phyloP scores from a whole-genome alignment of 2,329 filamentous ascomycete genomes.

The Colletotrichum musicola region DNA sequence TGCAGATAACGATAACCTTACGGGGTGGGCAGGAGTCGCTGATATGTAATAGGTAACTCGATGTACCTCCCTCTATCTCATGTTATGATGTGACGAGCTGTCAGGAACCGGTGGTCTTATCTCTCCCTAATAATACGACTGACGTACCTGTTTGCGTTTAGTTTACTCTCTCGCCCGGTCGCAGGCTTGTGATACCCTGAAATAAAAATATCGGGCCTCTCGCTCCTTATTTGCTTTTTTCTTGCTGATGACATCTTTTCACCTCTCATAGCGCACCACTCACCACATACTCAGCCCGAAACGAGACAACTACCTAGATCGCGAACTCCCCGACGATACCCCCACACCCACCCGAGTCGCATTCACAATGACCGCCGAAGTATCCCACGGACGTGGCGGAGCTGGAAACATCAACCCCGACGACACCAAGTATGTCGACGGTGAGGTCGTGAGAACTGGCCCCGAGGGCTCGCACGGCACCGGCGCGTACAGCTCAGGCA shows the following conservation, averaged over 20 bases:
- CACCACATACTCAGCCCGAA: neutral
- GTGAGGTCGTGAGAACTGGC: slow-evolving; percentile 70
- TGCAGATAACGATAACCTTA: slow-evolving; percentile 30
- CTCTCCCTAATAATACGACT: slow-evolving; percentile 32
- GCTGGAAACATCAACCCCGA: slow-evolving; percentile 72
- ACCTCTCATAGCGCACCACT: neutral
- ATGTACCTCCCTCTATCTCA: slow-evolving; percentile 28
- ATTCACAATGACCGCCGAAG: slow-evolving; percentile 57
- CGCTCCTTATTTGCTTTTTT: neutral
- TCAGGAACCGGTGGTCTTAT: slow-evolving; percentile 34
- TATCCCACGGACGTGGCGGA: slow-evolving; percentile 72
- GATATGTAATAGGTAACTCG: slow-evolving; percentile 23
- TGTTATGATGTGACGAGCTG: slow-evolving; percentile 37
- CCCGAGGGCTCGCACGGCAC: slow-evolving; percentile 67
- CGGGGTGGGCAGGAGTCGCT: slow-evolving; percentile 10
- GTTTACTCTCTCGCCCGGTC: neutral
- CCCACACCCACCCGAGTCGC: neutral
- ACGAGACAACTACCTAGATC: neutral
- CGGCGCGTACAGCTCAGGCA: slow-evolving; percentile 69
- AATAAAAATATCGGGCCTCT: slow-evolving; percentile 19
- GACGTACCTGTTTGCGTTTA: slow-evolving; percentile 29
- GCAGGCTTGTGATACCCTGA: slow-evolving; percentile 7
- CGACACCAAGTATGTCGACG: slow-evolving; percentile 71
- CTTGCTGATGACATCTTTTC: neutral
- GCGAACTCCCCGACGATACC: neutral